A percentile compares a stretch with the other conserved stretches of the same genome.
Conservation (phyloP, 106 monocot species). For the Agapanthus africanus region DNA sequence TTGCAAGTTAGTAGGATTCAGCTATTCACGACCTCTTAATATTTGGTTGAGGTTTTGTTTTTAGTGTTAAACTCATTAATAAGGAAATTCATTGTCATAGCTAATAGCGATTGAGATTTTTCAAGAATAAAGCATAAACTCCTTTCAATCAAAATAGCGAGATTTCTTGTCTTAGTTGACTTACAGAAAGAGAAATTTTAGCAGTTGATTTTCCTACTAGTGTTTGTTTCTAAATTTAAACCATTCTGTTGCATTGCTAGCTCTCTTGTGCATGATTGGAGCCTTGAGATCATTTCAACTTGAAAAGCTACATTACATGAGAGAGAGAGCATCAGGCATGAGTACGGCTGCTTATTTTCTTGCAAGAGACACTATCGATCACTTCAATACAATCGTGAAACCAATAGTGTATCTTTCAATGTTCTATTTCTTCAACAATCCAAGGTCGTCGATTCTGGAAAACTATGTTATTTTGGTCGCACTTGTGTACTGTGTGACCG, state of each 20-base stretch:
- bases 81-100: background rate
- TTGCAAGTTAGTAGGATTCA: background rate
- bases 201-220: background rate
- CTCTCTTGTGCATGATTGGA: constrained; percentile 81
- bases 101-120: background rate
- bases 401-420: constrained; percentile 90
- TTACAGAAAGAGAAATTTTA: background rate
- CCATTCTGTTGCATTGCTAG: constrained; percentile 25
- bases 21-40: too few species aligned
- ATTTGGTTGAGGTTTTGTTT: background rate
- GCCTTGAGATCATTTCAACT: constrained; percentile 82
- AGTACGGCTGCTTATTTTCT: constrained; percentile 88
- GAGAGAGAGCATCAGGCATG: constrained; percentile 88
- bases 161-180: background rate
- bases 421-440: constrained; percentile 95
- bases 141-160: background rate
- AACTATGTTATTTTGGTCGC: constrained; percentile 64
- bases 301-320: constrained; percentile 72
- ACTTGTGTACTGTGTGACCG: constrained; percentile 87
- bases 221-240: background rate
- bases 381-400: constrained; percentile 84
- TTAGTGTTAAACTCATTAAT: background rate
- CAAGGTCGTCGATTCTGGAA: constrained; percentile 61
- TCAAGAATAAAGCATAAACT: background rate
- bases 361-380: constrained; percentile 77